Evolutionary conservation across 176 grass and related monocot species (phyloP).

Genomic region (Oryza officinalis): DNA sequence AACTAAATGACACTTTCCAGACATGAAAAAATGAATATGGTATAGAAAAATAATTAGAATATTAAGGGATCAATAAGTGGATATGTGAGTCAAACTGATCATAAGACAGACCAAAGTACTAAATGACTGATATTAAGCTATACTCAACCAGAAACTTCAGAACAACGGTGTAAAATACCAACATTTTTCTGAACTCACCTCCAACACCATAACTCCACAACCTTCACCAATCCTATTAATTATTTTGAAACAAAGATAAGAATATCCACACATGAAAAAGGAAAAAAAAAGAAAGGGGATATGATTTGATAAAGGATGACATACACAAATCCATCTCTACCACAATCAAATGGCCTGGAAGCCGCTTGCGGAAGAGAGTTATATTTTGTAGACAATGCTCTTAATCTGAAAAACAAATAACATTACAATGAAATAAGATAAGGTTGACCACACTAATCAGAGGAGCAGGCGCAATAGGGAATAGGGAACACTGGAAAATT

Average conservation of each 20-base stretch:
- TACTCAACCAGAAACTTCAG: neutral
- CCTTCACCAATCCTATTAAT: conserved; percentile 92
- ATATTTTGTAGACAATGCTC: conserved; percentile 81
- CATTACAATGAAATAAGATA: conserved; percentile 18
- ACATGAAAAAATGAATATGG: neutral
- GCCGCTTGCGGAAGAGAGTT: conserved; percentile 61
- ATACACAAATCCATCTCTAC: conserved; percentile 99
- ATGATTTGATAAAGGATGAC: conserved; percentile 8
- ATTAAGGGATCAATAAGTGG: neutral
- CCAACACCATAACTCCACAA: conserved; percentile 87
- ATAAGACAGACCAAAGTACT: neutral
- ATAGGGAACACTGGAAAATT: too few relatives aligned
- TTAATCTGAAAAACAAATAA: conserved; percentile 55
- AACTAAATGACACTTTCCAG: neutral
- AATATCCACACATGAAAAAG: neutral
- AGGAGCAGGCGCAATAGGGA: too few relatives aligned
- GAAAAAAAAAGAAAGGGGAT: neutral
- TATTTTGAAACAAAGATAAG: conserved; percentile 33
- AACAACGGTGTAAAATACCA: neutral
- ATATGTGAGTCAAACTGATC: neutral
- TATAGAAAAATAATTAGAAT: neutral
- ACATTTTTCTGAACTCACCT: conserved; percentile 64
- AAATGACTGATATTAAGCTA: too few relatives aligned
- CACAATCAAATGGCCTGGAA: conserved; percentile 90
- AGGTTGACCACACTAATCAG: neutral